Conservation (phyloP, 345 rosid species). For the Pistacia integerrima region DNA sequence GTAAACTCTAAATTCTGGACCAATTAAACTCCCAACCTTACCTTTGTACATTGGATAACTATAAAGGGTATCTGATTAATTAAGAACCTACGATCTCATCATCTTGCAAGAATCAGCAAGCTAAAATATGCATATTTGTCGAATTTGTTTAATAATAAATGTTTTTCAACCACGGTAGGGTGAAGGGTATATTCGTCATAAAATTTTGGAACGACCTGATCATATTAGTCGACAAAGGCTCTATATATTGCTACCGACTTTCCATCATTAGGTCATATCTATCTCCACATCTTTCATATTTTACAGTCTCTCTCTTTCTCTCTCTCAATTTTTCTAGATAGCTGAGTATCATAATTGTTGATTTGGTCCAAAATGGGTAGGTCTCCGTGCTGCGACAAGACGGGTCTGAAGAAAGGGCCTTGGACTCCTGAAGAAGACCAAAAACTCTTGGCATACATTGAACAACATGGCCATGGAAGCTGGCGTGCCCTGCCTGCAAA, state of each 20-base stretch:
- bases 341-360: background rate
- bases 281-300: background rate
- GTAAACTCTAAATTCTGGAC: no score
- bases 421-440: constrained; percentile 71
- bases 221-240: no score
- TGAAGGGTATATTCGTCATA: no score
- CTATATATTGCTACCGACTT: background rate
- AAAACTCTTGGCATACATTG: constrained; percentile 50
- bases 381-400: constrained; percentile 50
- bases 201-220: no score
- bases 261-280: background rate
- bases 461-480: constrained; percentile 57
- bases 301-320: background rate
- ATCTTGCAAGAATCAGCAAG: no score
- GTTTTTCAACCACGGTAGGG: no score
- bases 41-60: no score
- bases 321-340: background rate
- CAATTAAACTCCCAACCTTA: no score
- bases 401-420: constrained; percentile 62
- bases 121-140: no score
- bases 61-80: no score
- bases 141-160: no score
- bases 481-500: constrained; percentile 56
- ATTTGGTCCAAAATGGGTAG: constrained; percentile 25
- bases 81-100: no score